Percentiles rank a stretch among this genome's conserved stretches.
Conservation (phyloP, 345 rosid species). For the Citrus australasica region DNA sequence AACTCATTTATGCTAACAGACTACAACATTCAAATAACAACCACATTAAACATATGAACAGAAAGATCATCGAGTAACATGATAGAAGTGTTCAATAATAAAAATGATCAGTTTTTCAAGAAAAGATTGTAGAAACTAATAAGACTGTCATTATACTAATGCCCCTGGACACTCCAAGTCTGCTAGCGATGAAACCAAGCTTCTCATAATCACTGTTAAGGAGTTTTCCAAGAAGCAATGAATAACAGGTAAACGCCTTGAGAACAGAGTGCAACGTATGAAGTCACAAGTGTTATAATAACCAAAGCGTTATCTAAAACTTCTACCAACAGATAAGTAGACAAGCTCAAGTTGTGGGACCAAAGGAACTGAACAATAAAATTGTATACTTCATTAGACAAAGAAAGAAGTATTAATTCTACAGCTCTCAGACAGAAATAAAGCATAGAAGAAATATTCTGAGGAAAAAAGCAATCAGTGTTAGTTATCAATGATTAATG, state of each 20-base stretch:
- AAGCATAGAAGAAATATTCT: background rate
- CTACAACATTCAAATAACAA: slow-evolving; percentile 27
- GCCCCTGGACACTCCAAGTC: background rate
- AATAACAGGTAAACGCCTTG: background rate
- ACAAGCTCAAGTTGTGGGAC: background rate
- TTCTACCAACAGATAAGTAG: background rate
- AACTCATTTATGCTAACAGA: slow-evolving; percentile 89
- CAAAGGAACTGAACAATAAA: background rate
- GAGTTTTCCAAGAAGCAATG: background rate
- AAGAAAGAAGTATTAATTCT: background rate
- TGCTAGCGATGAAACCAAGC: background rate
- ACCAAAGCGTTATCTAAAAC: background rate
- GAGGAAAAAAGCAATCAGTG: background rate
- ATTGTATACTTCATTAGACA: background rate
- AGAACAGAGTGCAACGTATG: background rate
- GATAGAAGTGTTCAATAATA: background rate
- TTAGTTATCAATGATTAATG: background rate
- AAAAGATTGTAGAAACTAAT: background rate
- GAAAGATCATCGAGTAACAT: background rate
- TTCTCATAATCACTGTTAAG: background rate
- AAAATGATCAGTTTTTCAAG: background rate
- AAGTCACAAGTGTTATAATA: background rate
- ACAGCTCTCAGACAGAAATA: background rate
- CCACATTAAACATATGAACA: background rate
- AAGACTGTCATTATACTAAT: background rate